Evolutionary conservation across 306 rosid species (phyloP).

Genomic region (Pterocarpus macrocarpus): DNA sequence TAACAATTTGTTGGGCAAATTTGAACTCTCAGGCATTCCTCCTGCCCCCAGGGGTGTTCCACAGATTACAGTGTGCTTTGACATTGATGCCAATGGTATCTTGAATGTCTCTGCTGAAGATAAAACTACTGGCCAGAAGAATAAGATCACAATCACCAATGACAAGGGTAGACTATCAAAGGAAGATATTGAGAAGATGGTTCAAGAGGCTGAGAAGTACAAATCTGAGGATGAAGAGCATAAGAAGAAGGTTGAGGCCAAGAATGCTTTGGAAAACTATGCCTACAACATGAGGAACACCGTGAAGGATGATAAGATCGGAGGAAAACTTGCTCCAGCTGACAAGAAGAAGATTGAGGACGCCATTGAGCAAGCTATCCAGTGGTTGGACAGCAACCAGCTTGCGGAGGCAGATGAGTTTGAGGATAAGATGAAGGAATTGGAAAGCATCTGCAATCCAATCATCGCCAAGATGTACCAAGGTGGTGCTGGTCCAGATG

Average conservation of each 20-base stretch:
- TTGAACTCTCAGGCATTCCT: conserved; percentile 57
- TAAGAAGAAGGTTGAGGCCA: conserved; percentile 73
- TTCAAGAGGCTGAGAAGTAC: conserved; percentile 81
- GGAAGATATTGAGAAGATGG: conserved; percentile 84
- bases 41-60: conserved; percentile 59
- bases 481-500: conserved; percentile 61
- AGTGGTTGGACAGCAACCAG: conserved; percentile 72
- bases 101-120: conserved; percentile 77
- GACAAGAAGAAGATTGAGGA: conserved; percentile 81
- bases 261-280: conserved; percentile 54
- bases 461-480: conserved; percentile 66
- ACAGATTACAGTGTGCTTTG: conserved; percentile 54
- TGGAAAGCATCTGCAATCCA: conserved; percentile 69
- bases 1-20: conserved; percentile 55
- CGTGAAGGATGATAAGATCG: conserved; percentile 72
- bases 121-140: conserved; percentile 76
- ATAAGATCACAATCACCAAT: conserved; percentile 76
- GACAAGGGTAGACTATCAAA: conserved; percentile 78
- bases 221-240: conserved; percentile 79
- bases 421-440: conserved; percentile 77
- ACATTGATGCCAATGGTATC: conserved; percentile 73
- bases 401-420: conserved; percentile 63
- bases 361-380: conserved; percentile 67
- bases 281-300: conserved; percentile 66
- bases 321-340: conserved; percentile 57